Evolutionary conservation across 495 filamentous ascomycete species (phyloP).

Genomic region (Penicillium tannophilum): DNA sequence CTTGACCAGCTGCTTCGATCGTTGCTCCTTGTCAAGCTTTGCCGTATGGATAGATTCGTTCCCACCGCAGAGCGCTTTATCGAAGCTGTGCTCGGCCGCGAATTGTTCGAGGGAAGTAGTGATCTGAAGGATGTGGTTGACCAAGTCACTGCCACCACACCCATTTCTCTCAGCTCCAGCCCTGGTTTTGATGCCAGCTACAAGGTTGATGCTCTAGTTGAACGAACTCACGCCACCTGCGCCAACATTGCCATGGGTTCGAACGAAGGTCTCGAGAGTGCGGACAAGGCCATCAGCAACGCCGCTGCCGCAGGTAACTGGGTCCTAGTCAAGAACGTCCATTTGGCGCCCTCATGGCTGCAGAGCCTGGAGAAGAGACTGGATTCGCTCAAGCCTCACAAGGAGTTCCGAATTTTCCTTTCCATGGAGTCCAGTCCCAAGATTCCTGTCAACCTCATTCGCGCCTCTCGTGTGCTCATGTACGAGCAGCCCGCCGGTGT

Average conservation of each 20-base stretch:
- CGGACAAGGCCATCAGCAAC: conserved; percentile 93
- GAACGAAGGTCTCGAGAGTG: conserved; percentile 85
- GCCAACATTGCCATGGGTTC: conserved; percentile 99
- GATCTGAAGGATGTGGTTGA: conserved; percentile 83
- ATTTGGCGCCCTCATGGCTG: conserved; percentile 92
- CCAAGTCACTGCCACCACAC: conserved; percentile 80
- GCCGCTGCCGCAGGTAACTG: conserved; percentile 91
- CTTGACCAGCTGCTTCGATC: conserved; percentile 81
- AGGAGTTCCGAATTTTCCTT: conserved; percentile 92
- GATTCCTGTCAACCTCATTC: conserved; percentile 94
- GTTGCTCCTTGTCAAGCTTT: conserved; percentile 87
- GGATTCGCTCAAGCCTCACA: conserved; percentile 90
- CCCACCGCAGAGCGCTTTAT: conserved; percentile 89
- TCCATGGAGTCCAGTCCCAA: conserved; percentile 97
- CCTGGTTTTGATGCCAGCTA: conserved; percentile 98
- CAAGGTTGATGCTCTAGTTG: conserved; percentile 94
- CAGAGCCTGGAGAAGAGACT: conserved; percentile 96
- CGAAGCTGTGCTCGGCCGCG: conserved; percentile 82
- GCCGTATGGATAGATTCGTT: conserved; percentile 93
- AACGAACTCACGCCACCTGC: conserved; percentile 76
- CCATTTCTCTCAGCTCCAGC: conserved; percentile 88
- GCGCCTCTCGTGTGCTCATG: conserved; percentile 92
- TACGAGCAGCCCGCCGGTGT: conserved; percentile 98
- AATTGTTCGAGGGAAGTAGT: conserved; percentile 75
- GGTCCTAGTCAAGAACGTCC: conserved; percentile 99